Evolutionary conservation across 2,329 filamentous ascomycete genomes (phyloP).

Genomic region (Hymenoscyphus linearis): DNA sequence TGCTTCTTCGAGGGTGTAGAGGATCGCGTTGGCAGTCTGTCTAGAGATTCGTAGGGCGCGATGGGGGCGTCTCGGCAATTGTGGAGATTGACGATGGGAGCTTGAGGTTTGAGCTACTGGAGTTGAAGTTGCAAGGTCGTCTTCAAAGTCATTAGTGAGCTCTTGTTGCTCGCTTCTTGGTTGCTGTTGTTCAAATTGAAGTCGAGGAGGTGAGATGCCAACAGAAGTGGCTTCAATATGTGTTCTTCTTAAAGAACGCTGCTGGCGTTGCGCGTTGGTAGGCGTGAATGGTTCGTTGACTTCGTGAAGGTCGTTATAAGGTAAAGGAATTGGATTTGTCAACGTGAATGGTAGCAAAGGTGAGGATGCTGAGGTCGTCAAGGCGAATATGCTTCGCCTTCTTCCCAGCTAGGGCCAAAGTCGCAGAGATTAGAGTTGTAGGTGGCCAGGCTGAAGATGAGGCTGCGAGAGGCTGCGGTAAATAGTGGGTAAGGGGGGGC

Average conservation of each 20-base stretch:
- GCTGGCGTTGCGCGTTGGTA: conserved; percentile 29
- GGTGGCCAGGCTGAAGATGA: conserved; percentile 6
- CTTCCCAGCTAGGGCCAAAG: conserved; percentile 14
- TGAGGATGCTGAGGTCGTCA: conserved; percentile 23
- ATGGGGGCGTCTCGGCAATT: conserved; percentile 37
- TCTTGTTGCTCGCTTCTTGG: conserved; percentile 14
- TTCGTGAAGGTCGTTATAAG: conserved; percentile 34
- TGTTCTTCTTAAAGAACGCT: conserved; percentile 24
- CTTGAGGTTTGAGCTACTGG: conserved; percentile 21
- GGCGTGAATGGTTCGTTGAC: conserved; percentile 31
- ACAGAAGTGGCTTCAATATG: conserved; percentile 32
- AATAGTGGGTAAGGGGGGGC: conserved; percentile 7
- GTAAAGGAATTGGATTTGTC: conserved; percentile 26
- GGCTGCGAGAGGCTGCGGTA: background rate
- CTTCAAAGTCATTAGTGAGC: conserved; percentile 27
- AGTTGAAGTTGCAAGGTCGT: conserved; percentile 26
- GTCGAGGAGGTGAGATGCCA: conserved; percentile 29
- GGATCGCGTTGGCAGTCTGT: conserved; percentile 81
- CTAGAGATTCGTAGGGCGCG: conserved; percentile 64
- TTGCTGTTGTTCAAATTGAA: conserved; percentile 22
- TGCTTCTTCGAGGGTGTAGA: conserved; percentile 87
- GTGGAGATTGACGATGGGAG: conserved; percentile 18
- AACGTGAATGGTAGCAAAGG: conserved; percentile 26
- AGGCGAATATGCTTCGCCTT: conserved; percentile 22
- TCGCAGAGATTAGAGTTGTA: conserved; percentile 8